Evolutionary conservation across 1,284 basidiomycete species (phyloP).

Genomic region (Limonomyces culmigenus): DNA sequence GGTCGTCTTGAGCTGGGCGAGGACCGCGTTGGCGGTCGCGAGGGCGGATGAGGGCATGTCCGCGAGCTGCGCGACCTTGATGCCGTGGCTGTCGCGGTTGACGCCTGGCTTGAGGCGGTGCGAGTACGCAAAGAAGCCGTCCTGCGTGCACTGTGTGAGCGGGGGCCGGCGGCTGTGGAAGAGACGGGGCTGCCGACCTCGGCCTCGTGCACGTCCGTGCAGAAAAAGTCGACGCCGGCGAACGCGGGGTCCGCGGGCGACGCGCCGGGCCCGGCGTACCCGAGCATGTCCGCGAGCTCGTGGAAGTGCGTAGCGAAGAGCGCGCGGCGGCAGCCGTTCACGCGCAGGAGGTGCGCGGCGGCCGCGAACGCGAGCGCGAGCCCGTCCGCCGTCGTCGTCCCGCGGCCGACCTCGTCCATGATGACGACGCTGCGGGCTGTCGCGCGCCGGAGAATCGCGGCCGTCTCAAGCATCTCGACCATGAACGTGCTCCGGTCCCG

Average conservation of each 20-base stretch:
- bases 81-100: slow-evolving; percentile 82
- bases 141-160: slow-evolving; percentile 21
- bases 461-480: slow-evolving; percentile 82
- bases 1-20: slow-evolving; percentile 20
- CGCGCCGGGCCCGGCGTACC: slow-evolving; percentile 24
- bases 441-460: slow-evolving; percentile 68
- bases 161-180: slow-evolving; percentile 1
- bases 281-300: slow-evolving; percentile 77
- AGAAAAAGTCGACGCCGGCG: slow-evolving; percentile 64
- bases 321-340: slow-evolving; percentile 67
- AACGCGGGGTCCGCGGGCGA: slow-evolving; percentile 27
- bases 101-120: slow-evolving; percentile 73
- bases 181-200: slow-evolving; percentile 27
- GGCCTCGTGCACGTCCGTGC: slow-evolving; percentile 71
- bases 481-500: slow-evolving; percentile 89
- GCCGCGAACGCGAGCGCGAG: slow-evolving; percentile 88
- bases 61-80: slow-evolving; percentile 81
- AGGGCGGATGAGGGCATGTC: slow-evolving; percentile 64
- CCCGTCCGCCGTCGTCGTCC: slow-evolving; percentile 86
- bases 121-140: slow-evolving; percentile 67
- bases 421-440: slow-evolving; percentile 76
- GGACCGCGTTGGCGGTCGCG: slow-evolving; percentile 33
- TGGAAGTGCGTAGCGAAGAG: slow-evolving; percentile 98
- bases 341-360: slow-evolving; percentile 60
- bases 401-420: slow-evolving; percentile 95